Base-by-base conservation (phyloP, 1,139 yeast genomes). In the Yamadazyma siamensis region DNA sequence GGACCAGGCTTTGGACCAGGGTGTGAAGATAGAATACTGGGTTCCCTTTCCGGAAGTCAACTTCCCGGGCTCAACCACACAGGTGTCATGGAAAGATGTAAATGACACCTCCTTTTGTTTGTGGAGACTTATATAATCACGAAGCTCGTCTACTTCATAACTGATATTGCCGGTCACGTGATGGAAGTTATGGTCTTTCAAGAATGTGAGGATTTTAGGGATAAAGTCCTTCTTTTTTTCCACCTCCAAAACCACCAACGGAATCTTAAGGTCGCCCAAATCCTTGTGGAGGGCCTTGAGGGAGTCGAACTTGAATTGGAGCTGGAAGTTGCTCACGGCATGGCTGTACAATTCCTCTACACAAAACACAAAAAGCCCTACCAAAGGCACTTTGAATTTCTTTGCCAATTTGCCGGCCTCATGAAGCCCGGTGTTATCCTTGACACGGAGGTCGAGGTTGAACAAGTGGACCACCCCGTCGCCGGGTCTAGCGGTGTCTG, bases 111-210 rank as follows among this genome's bases (percentile, higher is more conserved):
- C 26, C 8, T 35, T 25, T 18, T 26, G 27, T n/a, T 38, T 27
- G 23, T 35, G 36, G 11, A 65, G 40, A 5, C 37, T 38, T 10
- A 54, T 44, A 25, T 59, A 63, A 17, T 71, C 56, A 18, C 65
- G 51, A 29, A 73, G 40, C 44, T 75, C 80, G 43, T 75, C 80
- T 15, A 65, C 65, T 44, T 73, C 80, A 44, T 73, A 75, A 43
- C 67, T 66, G 21, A 65, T 49, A 43, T 72, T 72, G 22, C 66
- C 58, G 36, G 51, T 65, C 5, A 72, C 47, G 15, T 63, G 56
- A n/a, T 47, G 34, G 12, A 58, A 43, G 5, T 55, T 39, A 38
- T 62, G 39, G 16, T 52, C 41, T 13, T 42, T 37, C 29, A 59
- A 39, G 22, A 55, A 50, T 6, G 49, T 30, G n/a, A 50, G 40